Evolutionary conservation across 2,329 filamentous ascomycete species (phyloP), one percentile per base, ranked within the genome.

Genomic region (Ophiocordyceps unilateralis): DNA sequence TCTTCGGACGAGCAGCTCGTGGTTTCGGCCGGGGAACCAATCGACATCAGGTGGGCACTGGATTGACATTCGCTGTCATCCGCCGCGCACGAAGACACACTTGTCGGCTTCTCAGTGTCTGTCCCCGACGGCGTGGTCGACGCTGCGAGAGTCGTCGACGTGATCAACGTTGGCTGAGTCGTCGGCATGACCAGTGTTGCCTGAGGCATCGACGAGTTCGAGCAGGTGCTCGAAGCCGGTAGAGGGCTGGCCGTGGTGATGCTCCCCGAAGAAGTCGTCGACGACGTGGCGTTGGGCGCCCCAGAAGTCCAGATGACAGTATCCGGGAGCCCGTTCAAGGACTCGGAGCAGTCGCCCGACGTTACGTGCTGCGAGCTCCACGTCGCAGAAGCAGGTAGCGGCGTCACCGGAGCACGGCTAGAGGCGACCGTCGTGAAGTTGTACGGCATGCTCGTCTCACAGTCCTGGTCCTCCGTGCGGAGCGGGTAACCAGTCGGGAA

Each of bases 341-440:
- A 36, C 24, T 22, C 43, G 24, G 39, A 39, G 26, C 43, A 41
- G n/a, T 39, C 36, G 22, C 23, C 37, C 19, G 40, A 41, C 34
- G 17, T 8, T 5, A 8, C 14, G 21, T 15, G 10, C 32, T 14
- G 14, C 19, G 24, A 24, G 24, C 5, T 39, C 9, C 15, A 26
- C 23, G 34, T 41, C 12, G 14, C 36, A 19, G 36, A 7, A 26
- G 17, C 28, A 6, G 26, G 36, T 4, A n/a, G n/a, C 24, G 26
- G 20, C 4, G 37, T 26, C 22, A 32, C 12, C 26, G 10, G 26
- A 14, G 26, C 22, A 4, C 10, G n/a, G 6, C 36, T 19, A 11
- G 40, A 5, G 10, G 21, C 21, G 19, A 28, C 22, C 20, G 40
- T 39, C 8, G 37, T 43, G 5, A 7, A 15, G 17, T 40, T 43